phyloP scores from a whole-genome alignment of 2,329 filamentous ascomycete species.

The Orbilia quercus region DNA sequence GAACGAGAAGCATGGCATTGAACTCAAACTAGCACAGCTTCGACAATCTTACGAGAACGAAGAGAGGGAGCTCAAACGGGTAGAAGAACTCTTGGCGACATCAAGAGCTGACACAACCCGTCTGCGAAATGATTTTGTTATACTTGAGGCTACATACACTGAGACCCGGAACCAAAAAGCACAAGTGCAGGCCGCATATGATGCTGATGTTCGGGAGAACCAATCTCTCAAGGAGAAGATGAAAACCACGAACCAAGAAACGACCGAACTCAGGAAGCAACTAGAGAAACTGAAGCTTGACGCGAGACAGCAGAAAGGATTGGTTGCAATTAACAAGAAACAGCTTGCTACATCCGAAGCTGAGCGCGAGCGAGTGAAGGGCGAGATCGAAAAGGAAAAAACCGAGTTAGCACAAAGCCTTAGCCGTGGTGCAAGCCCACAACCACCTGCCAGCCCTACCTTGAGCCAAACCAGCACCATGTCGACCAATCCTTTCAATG shows the following conservation, averaged over 20 bases:
- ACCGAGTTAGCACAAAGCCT: slow-evolving; percentile 65
- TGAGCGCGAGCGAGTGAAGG: slow-evolving; percentile 87
- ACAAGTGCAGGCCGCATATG: slow-evolving; percentile 77
- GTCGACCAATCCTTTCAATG: slow-evolving; percentile 62
- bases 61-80: slow-evolving; percentile 81
- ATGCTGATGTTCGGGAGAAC: slow-evolving; percentile 91
- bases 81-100: slow-evolving; percentile 83
- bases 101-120: slow-evolving; percentile 85
- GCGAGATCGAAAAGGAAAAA: slow-evolving; percentile 77
- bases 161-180: slow-evolving; percentile 86
- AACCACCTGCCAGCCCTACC: slow-evolving; percentile 66
- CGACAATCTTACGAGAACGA: slow-evolving; percentile 92
- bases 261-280: slow-evolving; percentile 84
- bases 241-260: slow-evolving; percentile 81
- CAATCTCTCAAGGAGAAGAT: slow-evolving; percentile 86
- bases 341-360: slow-evolving; percentile 89
- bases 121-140: slow-evolving; percentile 82
- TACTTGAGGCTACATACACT: slow-evolving; percentile 81
- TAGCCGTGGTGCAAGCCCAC: slow-evolving; percentile 74
- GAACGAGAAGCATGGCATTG: slow-evolving; percentile 91
- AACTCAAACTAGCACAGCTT: slow-evolving; percentile 85
- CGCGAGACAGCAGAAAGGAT: slow-evolving; percentile 91
- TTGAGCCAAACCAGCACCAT: slow-evolving; percentile 64
- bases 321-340: slow-evolving; percentile 98
- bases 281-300: slow-evolving; percentile 94